phyloP scores from a whole-genome alignment of 495 filamentous ascomycete genomes.

The Podospora fimiseda region DNA sequence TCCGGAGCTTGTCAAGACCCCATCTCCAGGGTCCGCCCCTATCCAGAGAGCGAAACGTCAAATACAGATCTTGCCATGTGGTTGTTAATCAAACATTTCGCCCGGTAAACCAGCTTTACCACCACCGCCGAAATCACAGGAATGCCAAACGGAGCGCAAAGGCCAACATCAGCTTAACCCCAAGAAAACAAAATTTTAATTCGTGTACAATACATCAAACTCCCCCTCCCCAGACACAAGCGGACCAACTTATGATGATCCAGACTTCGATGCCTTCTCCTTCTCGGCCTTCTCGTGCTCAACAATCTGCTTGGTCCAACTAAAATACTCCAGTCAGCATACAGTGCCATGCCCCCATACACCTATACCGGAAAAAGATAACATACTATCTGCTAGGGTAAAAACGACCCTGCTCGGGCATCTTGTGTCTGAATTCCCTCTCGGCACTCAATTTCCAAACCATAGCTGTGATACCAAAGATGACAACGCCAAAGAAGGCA shows the following conservation, averaged over 20 bases:
- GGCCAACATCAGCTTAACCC: too few relatives aligned
- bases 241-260: conserved; percentile 8
- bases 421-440: conserved; percentile 67
- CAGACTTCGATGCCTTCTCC: conserved; percentile 28
- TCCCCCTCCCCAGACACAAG: neutral
- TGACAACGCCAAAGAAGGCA: conserved; percentile 65
- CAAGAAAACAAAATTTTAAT: neutral
- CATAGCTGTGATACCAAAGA: conserved; percentile 67
- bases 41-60: too few relatives aligned
- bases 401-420: conserved; percentile 84
- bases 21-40: too few relatives aligned
- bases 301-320: conserved; percentile 88
- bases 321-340: conserved; percentile 26
- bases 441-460: conserved; percentile 80
- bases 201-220: conserved; percentile 9
- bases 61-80: too few relatives aligned
- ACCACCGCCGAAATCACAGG: too few relatives aligned
- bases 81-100: too few relatives aligned
- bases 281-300: conserved; percentile 75
- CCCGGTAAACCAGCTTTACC: too few relatives aligned
- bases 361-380: neutral
- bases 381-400: conserved; percentile 94
- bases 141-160: too few relatives aligned
- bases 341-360: too few relatives aligned
- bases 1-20: too few relatives aligned